Evolutionary conservation across 306 rosid genomes (phyloP).

Genomic region (Arachis hypogaea): DNA sequence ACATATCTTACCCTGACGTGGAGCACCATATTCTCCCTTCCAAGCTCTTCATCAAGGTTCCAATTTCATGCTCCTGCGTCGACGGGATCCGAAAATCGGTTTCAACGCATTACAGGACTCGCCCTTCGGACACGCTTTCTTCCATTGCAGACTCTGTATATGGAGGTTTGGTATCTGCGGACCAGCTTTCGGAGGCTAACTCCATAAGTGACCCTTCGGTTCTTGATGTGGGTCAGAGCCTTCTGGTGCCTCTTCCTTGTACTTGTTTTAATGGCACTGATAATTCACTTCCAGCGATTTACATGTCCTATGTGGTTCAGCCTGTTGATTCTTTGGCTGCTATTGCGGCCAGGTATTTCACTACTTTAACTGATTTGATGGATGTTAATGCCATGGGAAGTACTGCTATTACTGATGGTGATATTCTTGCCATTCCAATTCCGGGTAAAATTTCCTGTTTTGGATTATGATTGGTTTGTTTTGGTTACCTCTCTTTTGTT

Average conservation of each 20-base stretch:
- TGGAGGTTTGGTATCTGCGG: slow-evolving; percentile 87
- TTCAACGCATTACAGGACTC: slow-evolving; percentile 75
- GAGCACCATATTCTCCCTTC: slow-evolving; percentile 95
- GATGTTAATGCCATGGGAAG: slow-evolving; percentile 96
- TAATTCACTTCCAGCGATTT: slow-evolving; percentile 83
- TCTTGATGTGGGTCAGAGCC: slow-evolving; percentile 82
- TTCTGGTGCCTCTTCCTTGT: slow-evolving; percentile 90
- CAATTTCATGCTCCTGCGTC: slow-evolving; percentile 77
- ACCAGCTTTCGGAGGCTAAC: slow-evolving; percentile 89
- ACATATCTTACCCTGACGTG: slow-evolving; percentile 90
- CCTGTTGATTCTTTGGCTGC: slow-evolving; percentile 66
- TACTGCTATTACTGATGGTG: slow-evolving; percentile 64
- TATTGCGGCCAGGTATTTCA: slow-evolving; percentile 73
- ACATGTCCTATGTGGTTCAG: slow-evolving; percentile 83
- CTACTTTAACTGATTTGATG: slow-evolving; percentile 96
- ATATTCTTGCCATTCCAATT: slow-evolving; percentile 86
- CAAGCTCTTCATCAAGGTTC: slow-evolving; percentile 78
- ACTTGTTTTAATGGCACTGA: slow-evolving; percentile 98
- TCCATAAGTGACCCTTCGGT: slow-evolving; percentile 73
- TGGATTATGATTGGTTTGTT: not conserved
- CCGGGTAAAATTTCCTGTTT: slow-evolving; percentile 55
- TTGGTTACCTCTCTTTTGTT: too few relatives aligned
- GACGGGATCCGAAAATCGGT: slow-evolving; percentile 94
- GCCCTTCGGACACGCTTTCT: slow-evolving; percentile 79
- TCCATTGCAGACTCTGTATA: slow-evolving; percentile 79